A percentile compares a stretch with the other conserved stretches of the same genome.
Evolutionary conservation across 129 eudicot genomes (phyloP).

Genomic region (Dittrichia graveolens): DNA sequence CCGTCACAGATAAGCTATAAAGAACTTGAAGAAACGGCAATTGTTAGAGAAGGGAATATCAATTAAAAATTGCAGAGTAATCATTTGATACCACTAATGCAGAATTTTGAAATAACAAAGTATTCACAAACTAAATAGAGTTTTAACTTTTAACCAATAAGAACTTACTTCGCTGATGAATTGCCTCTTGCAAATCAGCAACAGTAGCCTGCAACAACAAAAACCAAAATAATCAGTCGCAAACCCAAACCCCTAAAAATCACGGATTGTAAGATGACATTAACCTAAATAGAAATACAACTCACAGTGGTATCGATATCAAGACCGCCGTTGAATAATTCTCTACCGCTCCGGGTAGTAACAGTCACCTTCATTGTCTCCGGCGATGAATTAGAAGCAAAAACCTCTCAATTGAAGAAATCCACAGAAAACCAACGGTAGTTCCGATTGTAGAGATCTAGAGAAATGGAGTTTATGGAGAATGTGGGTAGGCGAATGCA

Average conservation of each 20-base stretch:
- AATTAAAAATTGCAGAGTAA: background rate
- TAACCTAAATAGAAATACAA: slow-evolving; percentile 10
- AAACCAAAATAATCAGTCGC: slow-evolving; percentile 28
- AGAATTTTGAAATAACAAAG: too few species aligned
- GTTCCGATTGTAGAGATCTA: background rate
- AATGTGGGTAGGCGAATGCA: background rate
- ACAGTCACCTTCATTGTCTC: slow-evolving; percentile 76
- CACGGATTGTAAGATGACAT: background rate
- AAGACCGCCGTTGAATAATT: slow-evolving; percentile 73
- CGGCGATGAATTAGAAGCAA: background rate
- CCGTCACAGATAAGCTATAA: too few species aligned
- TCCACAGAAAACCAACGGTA: slow-evolving; percentile 5
- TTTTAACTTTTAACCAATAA: background rate
- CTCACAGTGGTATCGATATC: slow-evolving; percentile 70
- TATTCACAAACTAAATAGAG: background rate
- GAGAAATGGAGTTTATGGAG: slow-evolving; percentile 12
- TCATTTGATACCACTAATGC: background rate
- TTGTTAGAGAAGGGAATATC: background rate
- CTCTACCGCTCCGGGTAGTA: slow-evolving; percentile 75
- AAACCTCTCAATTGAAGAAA: background rate
- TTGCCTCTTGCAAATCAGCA: slow-evolving; percentile 92
- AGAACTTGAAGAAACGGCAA: too few species aligned
- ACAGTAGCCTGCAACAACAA: slow-evolving; percentile 64
- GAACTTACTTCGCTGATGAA: slow-evolving; percentile 64
- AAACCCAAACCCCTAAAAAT: slow-evolving; percentile 26